A percentile compares a stretch with the other conserved stretches of the same genome.
These are phyloP conservation scores for Colletotrichum melonis DNA, from an alignment of 2,329 filamentous ascomycete genomes.

Conservation along the genomic window DNA sequence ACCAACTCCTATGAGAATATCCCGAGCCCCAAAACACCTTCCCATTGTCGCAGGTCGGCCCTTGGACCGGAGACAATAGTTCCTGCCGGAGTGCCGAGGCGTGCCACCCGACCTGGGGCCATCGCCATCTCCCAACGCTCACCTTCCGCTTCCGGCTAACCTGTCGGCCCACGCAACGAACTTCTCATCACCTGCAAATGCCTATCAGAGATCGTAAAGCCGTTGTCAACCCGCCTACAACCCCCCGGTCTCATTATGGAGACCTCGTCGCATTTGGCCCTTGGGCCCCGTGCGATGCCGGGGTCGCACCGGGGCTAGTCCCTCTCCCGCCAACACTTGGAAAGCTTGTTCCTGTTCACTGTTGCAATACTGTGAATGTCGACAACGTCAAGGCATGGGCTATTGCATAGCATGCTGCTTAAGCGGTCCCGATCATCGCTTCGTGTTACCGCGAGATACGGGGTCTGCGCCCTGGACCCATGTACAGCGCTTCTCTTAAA, in stretches of 20 bases:
- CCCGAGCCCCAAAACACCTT: constrained; percentile 1
- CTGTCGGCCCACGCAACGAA: constrained; percentile 15
- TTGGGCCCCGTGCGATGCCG: not conserved
- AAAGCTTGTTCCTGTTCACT: constrained; percentile 22
- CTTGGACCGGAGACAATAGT: constrained; percentile 18
- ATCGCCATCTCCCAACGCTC: not conserved
- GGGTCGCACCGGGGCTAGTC: not conserved
- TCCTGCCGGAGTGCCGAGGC: constrained; percentile 24
- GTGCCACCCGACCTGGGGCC: constrained; percentile 4
- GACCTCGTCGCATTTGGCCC: not conserved
- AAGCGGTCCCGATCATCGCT: not conserved
- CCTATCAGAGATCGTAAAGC: constrained; percentile 7
- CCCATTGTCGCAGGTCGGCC: constrained; percentile 25
- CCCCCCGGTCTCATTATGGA: not conserved
- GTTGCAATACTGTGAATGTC: not conserved
- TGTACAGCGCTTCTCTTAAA: constrained; percentile 4
- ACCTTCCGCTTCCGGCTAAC: constrained; percentile 33
- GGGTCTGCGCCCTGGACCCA: constrained; percentile 7
- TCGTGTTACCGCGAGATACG: not conserved
- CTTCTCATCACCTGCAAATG: not conserved
- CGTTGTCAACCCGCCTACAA: not conserved
- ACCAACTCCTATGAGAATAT: not conserved
- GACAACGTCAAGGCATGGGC: not conserved
- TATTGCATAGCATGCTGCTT: not conserved
- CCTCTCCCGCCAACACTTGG: constrained; percentile 17